Percentiles rank a stretch among this genome's conserved stretches.
These are phyloP conservation scores for Thalassiosira mediterranea DNA, from an alignment of 352 stramenopile species.

Conservation along the genomic window DNA sequence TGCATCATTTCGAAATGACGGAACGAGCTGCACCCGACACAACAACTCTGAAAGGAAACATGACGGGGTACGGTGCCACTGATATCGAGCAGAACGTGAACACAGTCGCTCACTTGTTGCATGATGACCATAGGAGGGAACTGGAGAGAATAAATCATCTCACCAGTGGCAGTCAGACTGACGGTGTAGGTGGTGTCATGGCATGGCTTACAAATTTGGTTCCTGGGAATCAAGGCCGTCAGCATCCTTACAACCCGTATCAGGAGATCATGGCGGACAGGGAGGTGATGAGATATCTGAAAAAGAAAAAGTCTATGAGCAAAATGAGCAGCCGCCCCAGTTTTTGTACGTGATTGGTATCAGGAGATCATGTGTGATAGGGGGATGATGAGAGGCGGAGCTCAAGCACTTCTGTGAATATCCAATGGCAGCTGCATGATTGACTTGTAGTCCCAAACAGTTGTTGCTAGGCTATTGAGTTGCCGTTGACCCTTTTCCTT, in stretches of 20 bases:
- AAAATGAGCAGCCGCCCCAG: constrained; percentile 12
- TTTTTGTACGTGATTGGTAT: constrained; percentile 30
- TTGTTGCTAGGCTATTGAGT: too few relatives aligned
- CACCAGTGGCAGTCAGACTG: constrained; percentile 2
- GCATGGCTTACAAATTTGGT: constrained; percentile 10
- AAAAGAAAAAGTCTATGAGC: constrained; percentile 18
- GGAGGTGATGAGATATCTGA: constrained; percentile 13
- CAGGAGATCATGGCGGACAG: constrained; percentile 1
- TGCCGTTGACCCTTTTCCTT: too few relatives aligned
- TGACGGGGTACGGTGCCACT: constrained; percentile 11
- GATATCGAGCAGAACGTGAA: constrained; percentile 6
- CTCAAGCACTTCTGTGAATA: background rate
- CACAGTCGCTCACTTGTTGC: background rate
- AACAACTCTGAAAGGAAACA: background rate
- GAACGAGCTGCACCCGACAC: background rate
- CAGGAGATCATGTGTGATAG: too few relatives aligned
- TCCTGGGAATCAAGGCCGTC: background rate
- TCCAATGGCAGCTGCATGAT: too few relatives aligned
- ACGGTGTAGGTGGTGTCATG: background rate
- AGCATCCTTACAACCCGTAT: constrained; percentile 21
- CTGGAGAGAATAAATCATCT: constrained; percentile 9
- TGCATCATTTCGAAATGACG: background rate
- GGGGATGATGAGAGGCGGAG: background rate
- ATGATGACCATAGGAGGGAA: background rate
- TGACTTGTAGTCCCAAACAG: too few relatives aligned